Base-by-base conservation (phyloP, 805 yeast genomes). In the Debaryomyces maramus region DNA sequence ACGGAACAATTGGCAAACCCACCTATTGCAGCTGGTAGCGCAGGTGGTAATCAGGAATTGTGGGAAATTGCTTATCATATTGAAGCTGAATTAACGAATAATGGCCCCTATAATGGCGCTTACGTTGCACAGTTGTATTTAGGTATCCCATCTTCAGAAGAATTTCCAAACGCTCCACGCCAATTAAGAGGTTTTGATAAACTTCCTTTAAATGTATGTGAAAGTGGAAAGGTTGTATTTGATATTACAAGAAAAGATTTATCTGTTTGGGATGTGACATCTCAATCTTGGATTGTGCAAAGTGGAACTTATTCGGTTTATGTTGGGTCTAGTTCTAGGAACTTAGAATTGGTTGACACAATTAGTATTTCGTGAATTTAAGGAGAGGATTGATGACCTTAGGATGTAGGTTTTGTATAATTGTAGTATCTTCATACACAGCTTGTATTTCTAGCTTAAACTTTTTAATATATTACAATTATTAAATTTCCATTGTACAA, bases 141-240 rank as follows among this genome's bases (percentile, higher is more conserved):
- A 19, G 36, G 36, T 21, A 19, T 19, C 16, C 36, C 36, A 11
- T 15, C 21, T 22, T 6, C n/a, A 19, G 6, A 6, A 6, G 16
- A 33, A 20, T 33, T 33, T 19, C 36, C 36, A 10, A 19, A 13
- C 23, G 10, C 36, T 11, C 36, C 36, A 20, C n/a, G 8, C 8
- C 36, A 33, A 20, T 33, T 33, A 20, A 33, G 36, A 33, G 36
- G 36, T 14, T 33, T 33, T 21, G 36, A 33, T 20, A 33, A 33
- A 24, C n/a, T 33, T 20, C 22, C 22, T n/a, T 33, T 33, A 16
- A 6, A 22, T 19, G 16, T 19, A 11, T n/a, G 28, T 11, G 19
- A 33, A 20, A 19, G 28, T 20, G 28, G 28, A 4, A 14, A 33
- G 10, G 36, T 33, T 33, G 15, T 6, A n/a, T 33, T 33, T 16